Evolutionary conservation across 306 rosid species (phyloP).

Genomic region (Cucurbita argyrosperma): DNA sequence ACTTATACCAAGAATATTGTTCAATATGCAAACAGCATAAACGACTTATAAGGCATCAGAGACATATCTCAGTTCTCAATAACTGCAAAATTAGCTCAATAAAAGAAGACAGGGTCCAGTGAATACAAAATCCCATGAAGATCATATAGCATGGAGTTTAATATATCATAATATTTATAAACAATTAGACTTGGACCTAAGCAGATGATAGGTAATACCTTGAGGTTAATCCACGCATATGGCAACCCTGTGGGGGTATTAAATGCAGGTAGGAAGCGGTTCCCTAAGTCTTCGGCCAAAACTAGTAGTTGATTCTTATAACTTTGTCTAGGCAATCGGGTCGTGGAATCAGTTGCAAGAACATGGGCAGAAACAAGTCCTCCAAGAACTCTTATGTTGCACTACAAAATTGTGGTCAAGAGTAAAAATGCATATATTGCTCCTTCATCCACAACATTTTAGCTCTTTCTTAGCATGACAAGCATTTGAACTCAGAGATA

Average conservation of each 20-base stretch:
- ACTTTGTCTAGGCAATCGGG: slow-evolving; percentile 39
- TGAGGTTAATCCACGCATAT: slow-evolving; percentile 90
- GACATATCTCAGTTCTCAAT: background rate
- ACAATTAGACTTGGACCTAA: no score
- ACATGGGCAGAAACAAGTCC: slow-evolving; percentile 95
- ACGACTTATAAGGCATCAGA: background rate
- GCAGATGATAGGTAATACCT: slow-evolving; percentile 29
- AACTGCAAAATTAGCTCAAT: background rate
- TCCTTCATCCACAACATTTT: background rate
- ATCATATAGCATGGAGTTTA: background rate
- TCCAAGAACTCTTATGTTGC: slow-evolving; percentile 97
- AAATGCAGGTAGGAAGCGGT: slow-evolving; percentile 75
- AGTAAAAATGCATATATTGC: slow-evolving; percentile 6
- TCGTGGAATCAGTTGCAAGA: slow-evolving; percentile 79
- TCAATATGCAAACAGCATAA: background rate
- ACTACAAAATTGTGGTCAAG: slow-evolving; percentile 49
- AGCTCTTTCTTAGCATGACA: background rate
- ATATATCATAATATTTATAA: background rate
- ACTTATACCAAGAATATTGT: background rate
- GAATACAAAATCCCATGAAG: background rate
- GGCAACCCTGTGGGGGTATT: slow-evolving; percentile 90
- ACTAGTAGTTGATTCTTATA: slow-evolving; percentile 60
- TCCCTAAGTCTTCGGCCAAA: slow-evolving; percentile 86
- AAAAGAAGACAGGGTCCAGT: background rate
- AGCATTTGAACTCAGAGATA: background rate